A percentile compares a stretch with the other conserved stretches of the same genome.
phyloP scores from a whole-genome alignment of 768 basidiomycete species.

The Auricularia sp. region DNA sequence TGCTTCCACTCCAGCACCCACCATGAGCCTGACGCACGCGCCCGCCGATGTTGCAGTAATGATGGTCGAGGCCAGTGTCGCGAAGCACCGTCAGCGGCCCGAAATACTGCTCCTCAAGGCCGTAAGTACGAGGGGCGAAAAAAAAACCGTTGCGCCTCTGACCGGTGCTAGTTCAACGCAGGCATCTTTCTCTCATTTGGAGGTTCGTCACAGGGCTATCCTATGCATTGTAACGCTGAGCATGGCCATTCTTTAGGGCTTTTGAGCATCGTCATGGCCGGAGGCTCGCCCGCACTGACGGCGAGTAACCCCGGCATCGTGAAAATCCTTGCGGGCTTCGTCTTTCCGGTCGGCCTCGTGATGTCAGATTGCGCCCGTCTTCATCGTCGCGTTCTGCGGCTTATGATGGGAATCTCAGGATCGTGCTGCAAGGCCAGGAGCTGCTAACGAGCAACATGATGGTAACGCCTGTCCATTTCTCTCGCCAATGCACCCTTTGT shows the following conservation, averaged over 20 bases:
- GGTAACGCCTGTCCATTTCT: conserved; percentile 25
- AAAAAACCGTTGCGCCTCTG: not conserved
- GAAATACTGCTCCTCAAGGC: conserved; percentile 59
- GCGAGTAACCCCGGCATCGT: conserved; percentile 54
- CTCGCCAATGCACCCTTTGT: not conserved
- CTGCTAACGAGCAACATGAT: conserved; percentile 70
- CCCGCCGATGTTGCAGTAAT: conserved; percentile 47
- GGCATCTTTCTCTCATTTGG: conserved; percentile 71
- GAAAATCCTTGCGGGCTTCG: conserved; percentile 53
- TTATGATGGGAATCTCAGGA: conserved; percentile 32
- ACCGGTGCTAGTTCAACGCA: conserved; percentile 41
- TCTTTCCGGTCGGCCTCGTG: conserved; percentile 69
- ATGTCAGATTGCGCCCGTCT: conserved; percentile 36
- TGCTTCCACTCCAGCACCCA: not conserved
- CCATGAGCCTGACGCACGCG: conserved; percentile 6
- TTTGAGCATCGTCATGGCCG: conserved; percentile 47
- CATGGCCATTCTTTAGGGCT: conserved; percentile 21
- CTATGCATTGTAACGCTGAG: no score
- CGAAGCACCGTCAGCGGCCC: conserved; percentile 54
- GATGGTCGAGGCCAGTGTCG: conserved; percentile 46
- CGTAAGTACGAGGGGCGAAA: conserved; percentile 21
- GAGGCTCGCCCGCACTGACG: conserved; percentile 44
- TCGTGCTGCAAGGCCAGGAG: conserved; percentile 59
- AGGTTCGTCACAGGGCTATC: conserved; percentile 13
- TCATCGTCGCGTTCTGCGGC: not conserved